phyloP scores from a whole-genome alignment of 192 early-diverging fungal genomes.

The Umbelopsis sp. region DNA sequence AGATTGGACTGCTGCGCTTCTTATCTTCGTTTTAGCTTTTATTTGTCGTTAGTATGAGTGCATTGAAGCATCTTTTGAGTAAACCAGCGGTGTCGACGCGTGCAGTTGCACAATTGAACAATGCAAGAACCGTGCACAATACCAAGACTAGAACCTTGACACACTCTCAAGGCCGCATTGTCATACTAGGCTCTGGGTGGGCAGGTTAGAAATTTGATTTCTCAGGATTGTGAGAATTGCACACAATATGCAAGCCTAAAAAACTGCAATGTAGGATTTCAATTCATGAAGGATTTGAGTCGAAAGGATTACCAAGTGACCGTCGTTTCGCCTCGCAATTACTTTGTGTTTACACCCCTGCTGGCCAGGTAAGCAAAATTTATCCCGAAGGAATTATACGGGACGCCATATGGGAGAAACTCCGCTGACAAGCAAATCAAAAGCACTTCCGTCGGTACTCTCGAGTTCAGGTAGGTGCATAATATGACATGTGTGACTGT shows the following conservation, averaged over 20 bases:
- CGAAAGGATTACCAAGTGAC: slow-evolving; percentile 71
- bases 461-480: slow-evolving; percentile 61
- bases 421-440: neutral
- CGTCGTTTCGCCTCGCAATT: slow-evolving; percentile 80
- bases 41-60: neutral
- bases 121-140: slow-evolving; percentile 11
- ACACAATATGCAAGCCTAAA: neutral
- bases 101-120: neutral
- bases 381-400: neutral
- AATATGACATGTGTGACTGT: neutral
- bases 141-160: slow-evolving; percentile 35
- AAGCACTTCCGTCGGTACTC: slow-evolving; percentile 78
- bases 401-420: neutral
- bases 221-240: neutral
- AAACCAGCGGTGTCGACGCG: neutral
- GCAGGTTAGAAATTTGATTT: slow-evolving; percentile 35
- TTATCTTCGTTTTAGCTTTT: neutral
- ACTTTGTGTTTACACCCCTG: slow-evolving; percentile 90
- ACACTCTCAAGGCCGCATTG: slow-evolving; percentile 31
- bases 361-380: slow-evolving; percentile 52
- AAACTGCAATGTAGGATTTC: slow-evolving; percentile 58
- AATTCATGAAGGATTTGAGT: slow-evolving; percentile 70
- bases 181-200: slow-evolving; percentile 62
- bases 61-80: neutral
- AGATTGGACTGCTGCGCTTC: neutral